Percentiles rank a stretch among this genome's conserved stretches.
Evolutionary conservation across 2,329 filamentous ascomycete genomes (phyloP).

Genomic region (Fusarium graminum): DNA sequence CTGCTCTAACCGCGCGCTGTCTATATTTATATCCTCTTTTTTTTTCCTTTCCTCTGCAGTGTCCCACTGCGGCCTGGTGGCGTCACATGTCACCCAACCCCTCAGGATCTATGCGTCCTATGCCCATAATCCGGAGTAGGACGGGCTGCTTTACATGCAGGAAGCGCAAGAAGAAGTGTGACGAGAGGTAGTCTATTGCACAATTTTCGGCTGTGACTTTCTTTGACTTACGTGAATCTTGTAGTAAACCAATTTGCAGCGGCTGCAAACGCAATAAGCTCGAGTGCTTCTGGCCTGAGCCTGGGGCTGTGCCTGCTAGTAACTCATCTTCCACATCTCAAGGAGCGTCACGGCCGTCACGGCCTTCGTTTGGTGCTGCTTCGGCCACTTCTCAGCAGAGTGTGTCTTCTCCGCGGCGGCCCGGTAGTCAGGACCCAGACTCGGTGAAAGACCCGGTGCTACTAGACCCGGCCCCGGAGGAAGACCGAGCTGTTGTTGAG

Average conservation of each 20-base stretch:
- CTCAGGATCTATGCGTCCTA: slow-evolving; percentile 47
- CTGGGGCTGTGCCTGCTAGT: slow-evolving; percentile 24
- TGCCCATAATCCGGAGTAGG: slow-evolving; percentile 55
- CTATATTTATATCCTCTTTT: not conserved
- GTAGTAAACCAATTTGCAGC: slow-evolving; percentile 62
- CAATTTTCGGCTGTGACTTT: not conserved
- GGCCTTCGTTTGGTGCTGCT: slow-evolving; percentile 33
- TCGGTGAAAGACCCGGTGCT: slow-evolving; percentile 33
- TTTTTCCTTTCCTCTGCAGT: not conserved
- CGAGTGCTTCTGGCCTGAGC: slow-evolving; percentile 63
- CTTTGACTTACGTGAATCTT: slow-evolving; percentile 17
- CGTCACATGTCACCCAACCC: slow-evolving; percentile 11
- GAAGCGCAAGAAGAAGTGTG: slow-evolving; percentile 67
- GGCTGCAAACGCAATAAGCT: slow-evolving; percentile 67
- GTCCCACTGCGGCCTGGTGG: not conserved
- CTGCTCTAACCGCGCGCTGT: not conserved
- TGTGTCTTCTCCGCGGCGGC: slow-evolving; percentile 17
- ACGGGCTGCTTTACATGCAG: slow-evolving; percentile 64
- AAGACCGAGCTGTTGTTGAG: slow-evolving; percentile 22
- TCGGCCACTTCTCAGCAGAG: slow-evolving; percentile 29
- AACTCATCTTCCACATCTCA: slow-evolving; percentile 27
- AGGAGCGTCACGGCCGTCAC: slow-evolving; percentile 9
- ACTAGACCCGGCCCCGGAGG: slow-evolving; percentile 32
- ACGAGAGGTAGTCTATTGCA: slow-evolving; percentile 54
- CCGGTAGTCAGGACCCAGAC: slow-evolving; percentile 18